A percentile compares a stretch with the other conserved stretches of the same genome.
Evolutionary conservation across 768 basidiomycete species (phyloP).

Genomic region (Inosperma sp.): DNA sequence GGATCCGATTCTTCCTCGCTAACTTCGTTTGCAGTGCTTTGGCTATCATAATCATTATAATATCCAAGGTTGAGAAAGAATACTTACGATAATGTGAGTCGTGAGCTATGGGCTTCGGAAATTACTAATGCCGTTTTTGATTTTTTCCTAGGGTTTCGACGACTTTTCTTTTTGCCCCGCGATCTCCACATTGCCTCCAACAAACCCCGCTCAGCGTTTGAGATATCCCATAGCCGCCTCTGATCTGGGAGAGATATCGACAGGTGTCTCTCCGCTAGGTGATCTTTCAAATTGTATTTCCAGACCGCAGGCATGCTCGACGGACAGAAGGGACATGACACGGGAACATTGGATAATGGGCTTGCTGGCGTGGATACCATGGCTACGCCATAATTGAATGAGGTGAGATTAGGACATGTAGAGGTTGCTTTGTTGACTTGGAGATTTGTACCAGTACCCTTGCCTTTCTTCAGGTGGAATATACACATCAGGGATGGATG

Average conservation of each 20-base stretch:
- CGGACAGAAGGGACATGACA: constrained; percentile 20
- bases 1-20: too few relatives aligned
- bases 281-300: constrained; percentile 19
- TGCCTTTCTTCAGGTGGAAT: constrained; percentile 14
- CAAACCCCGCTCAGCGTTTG: too few relatives aligned
- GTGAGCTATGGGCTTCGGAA: too few relatives aligned
- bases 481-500: constrained; percentile 13
- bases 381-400: constrained; percentile 3
- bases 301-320: constrained; percentile 14
- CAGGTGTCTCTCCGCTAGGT: constrained; percentile 16
- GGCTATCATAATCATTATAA: too few relatives aligned
- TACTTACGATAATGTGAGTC: too few relatives aligned
- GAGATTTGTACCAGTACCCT: constrained; percentile 7
- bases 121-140: too few relatives aligned
- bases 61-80: too few relatives aligned
- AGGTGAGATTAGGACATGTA: not conserved
- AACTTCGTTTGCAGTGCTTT: too few relatives aligned
- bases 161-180: too few relatives aligned
- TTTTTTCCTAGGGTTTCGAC: too few relatives aligned
- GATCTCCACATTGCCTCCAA: too few relatives aligned
- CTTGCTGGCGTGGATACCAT: not conserved
- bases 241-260: not conserved
- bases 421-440: not conserved
- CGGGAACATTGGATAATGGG: constrained; percentile 27
- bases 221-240: too few relatives aligned